Percentiles rank a stretch among this genome's conserved stretches.
Evolutionary conservation across 1,284 basidiomycete genomes (phyloP).

Genomic region (Tylopilus sp.): DNA sequence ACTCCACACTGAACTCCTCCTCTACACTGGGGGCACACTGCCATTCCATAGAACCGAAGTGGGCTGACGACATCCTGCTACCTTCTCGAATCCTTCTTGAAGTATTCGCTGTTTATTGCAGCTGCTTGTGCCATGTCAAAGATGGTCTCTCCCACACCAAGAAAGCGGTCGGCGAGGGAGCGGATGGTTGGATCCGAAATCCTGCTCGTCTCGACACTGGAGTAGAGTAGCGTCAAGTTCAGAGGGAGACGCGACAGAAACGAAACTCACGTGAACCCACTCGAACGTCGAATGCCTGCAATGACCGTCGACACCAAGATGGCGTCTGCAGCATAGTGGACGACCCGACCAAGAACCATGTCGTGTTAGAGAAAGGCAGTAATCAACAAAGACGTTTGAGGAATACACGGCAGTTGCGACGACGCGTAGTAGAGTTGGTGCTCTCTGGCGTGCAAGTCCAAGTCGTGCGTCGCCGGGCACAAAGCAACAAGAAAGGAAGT

Average conservation of each 20-base stretch:
- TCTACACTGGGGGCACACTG: constrained; percentile 9
- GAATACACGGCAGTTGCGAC: not conserved
- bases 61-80: constrained; percentile 17
- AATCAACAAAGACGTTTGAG: constrained; percentile 1
- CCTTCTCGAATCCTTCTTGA: constrained; percentile 48
- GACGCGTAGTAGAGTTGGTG: not conserved
- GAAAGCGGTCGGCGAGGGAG: constrained; percentile 74
- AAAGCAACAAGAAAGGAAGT: constrained; percentile 15
- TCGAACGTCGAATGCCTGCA: constrained; percentile 89
- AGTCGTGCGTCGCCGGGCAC: constrained; percentile 5
- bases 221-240: constrained; percentile 4
- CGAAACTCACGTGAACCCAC: constrained; percentile 78
- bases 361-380: constrained; percentile 2
- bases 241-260: constrained; percentile 1
- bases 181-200: constrained; percentile 77
- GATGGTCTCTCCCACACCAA: constrained; percentile 84
- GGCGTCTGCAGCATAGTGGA: constrained; percentile 85
- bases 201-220: constrained; percentile 62
- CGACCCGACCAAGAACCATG: constrained; percentile 78
- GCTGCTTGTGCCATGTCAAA: constrained; percentile 81
- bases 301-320: constrained; percentile 85
- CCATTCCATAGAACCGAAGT: not conserved
- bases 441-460: not conserved
- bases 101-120: constrained; percentile 80
- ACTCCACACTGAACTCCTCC: constrained; percentile 10